phyloP scores from a whole-genome alignment of 2,329 filamentous ascomycete species.

The Penicillium frequentans region DNA sequence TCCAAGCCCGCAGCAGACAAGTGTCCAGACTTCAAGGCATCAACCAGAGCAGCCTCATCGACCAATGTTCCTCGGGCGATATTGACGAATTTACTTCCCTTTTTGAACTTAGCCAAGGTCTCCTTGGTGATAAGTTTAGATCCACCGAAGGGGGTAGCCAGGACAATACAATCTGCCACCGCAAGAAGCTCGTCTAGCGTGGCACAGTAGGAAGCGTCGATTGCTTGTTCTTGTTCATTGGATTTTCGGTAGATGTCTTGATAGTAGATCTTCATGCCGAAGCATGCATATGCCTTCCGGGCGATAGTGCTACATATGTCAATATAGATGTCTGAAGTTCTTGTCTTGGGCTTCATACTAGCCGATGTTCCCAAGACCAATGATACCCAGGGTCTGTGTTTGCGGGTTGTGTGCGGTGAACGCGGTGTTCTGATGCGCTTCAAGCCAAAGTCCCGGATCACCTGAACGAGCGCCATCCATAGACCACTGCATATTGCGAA shows the following conservation, averaged over 20 bases:
- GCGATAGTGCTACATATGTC: conserved; percentile 2
- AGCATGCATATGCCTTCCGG: conserved; percentile 10
- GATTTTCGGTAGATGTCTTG: conserved; percentile 7
- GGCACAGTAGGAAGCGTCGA: conserved; percentile 3
- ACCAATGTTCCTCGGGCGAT: conserved; percentile 9
- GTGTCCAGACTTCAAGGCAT: conserved; percentile 8
- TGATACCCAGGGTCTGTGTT: conserved; percentile 5
- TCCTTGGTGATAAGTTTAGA: conserved; percentile 10
- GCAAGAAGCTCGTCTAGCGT: conserved; percentile 3
- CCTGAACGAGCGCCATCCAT: conserved; percentile 10
- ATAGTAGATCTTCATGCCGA: conserved; percentile 12
- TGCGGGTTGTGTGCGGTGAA: conserved; percentile 5
- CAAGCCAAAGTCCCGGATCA: conserved; percentile 5
- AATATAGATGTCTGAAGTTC: background rate
- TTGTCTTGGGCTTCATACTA: background rate
- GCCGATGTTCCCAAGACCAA: conserved; percentile 8
- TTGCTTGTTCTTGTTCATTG: conserved; percentile 4
- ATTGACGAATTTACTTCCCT: conserved; percentile 9
- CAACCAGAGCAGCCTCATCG: conserved; percentile 9
- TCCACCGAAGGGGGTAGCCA: conserved; percentile 9
- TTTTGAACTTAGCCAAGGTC: conserved; percentile 9
- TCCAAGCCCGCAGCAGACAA: conserved; percentile 8
- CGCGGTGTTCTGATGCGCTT: conserved; percentile 9
- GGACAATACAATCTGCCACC: conserved; percentile 5
- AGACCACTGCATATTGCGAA: conserved; percentile 10